phyloP scores from a whole-genome alignment of 768 basidiomycete species.

The Boletus speciosus region DNA sequence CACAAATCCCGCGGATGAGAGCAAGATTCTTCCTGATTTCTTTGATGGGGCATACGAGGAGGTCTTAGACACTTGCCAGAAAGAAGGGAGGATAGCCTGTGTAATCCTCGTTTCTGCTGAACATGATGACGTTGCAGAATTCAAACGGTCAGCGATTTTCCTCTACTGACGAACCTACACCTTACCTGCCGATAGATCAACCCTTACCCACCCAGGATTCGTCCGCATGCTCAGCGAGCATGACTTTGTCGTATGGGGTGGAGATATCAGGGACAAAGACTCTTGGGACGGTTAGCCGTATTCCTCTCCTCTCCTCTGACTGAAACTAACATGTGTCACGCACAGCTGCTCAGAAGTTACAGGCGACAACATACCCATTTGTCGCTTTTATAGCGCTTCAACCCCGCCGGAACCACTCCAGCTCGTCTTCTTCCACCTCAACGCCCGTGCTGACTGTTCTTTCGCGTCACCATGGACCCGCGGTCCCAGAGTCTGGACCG shows the following conservation, averaged over 20 bases:
- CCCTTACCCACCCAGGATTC: slow-evolving; percentile 71
- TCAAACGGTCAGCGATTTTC: slow-evolving; percentile 61
- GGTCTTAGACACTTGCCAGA: slow-evolving; percentile 65
- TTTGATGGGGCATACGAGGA: slow-evolving; percentile 78
- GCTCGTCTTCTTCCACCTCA: slow-evolving; percentile 33
- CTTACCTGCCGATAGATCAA: slow-evolving; percentile 43
- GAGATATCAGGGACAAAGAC: slow-evolving; percentile 80
- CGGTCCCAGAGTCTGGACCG: slow-evolving; percentile 44
- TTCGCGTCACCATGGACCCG: slow-evolving; percentile 76
- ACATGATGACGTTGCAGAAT: slow-evolving; percentile 84
- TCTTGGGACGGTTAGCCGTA: slow-evolving; percentile 63
- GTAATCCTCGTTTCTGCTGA: slow-evolving; percentile 83
- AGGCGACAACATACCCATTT: slow-evolving; percentile 90
- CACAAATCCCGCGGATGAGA: slow-evolving; percentile 30
- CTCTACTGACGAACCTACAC: neutral
- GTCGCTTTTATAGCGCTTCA: slow-evolving; percentile 90
- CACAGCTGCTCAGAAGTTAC: slow-evolving; percentile 64
- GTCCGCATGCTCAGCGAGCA: slow-evolving; percentile 69
- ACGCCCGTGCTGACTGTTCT: slow-evolving; percentile 70
- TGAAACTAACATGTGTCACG: slow-evolving; percentile 1
- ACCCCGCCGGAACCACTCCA: slow-evolving; percentile 49
- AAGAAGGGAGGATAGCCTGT: slow-evolving; percentile 70
- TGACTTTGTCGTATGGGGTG: slow-evolving; percentile 85
- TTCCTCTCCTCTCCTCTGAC: neutral
- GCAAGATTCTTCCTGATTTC: slow-evolving; percentile 74